Evolutionary conservation across 1,284 basidiomycete species (phyloP), one percentile per base, ranked within the genome.

Genomic region (Coniophora puteana): DNA sequence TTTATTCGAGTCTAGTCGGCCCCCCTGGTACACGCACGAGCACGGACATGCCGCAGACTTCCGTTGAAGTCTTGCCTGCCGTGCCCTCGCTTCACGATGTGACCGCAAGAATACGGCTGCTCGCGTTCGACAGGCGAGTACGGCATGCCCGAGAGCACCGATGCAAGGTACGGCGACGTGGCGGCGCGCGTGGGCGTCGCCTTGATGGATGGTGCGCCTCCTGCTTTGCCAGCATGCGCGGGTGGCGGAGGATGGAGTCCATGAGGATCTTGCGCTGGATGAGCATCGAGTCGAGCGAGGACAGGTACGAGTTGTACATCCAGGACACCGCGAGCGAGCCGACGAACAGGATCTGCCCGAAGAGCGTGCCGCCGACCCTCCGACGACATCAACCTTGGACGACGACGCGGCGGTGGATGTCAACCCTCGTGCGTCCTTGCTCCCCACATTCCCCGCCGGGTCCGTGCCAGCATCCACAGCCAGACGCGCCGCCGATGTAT

Each of bases 41-140:
- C n/a, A n/a, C n/a, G n/a, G n/a, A n/a, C n/a, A n/a, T n/a, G n/a
- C n/a, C n/a, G n/a, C n/a, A n/a, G n/a, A n/a, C n/a, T n/a, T n/a
- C n/a, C n/a, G n/a, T n/a, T n/a, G n/a, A n/a, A n/a, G n/a, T n/a
- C n/a, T 99, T 95, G 44, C 91, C 89, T 59, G 96, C 90, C 7
- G 93, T 92, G 55, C 89, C 89, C 62, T 97, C 91, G 55, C 89
- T 93, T 95, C 95, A 99, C 27, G 91, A 95, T 43, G 83, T 73
- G 0, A 87, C 89, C 20, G 85, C 78, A 30, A 89, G 72, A 45
- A 91, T 88, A 31, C 80, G 77, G 50, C 78, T 86, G 41, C 81
- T 78, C 40, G 70, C 67, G n/a, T n/a, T n/a, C n/a, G n/a, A n/a
- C 80, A 51, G 80, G 77, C 25, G 86, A 89, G 57, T 84, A 88